Base-by-base conservation (phyloP, 352 stramenopile species). In the Pythium volutum region DNA sequence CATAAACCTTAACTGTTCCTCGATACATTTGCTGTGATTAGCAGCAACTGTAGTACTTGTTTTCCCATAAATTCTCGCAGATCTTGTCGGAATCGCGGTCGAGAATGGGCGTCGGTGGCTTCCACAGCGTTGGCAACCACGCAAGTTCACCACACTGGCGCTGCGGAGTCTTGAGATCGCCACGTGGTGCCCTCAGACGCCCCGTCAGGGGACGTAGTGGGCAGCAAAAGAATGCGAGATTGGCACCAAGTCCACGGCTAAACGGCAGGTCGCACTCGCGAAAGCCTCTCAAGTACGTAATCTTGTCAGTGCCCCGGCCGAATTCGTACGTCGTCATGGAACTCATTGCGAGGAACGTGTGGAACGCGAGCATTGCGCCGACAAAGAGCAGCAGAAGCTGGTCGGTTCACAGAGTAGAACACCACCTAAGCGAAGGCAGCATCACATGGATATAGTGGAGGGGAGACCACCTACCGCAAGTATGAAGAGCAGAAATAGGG, bases 291-390 rank as follows among this genome's bases (percentile, higher is more conserved):
- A 95, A 54, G 65, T 95, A 95, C 49, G 77, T 55, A 34, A 95
- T 70, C 10, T 83, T 58, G 53, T 84, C 67, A 6, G 69, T 31
- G 31, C 69, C 73, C 43, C 78, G 82, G 39, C 69, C 74, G 26
- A 86, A 67, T 71, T 95, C 87, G 64, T 88, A 89, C 4, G 82
- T 92, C 4, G 87, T 95, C 31, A 59, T 71, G 60, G 84, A 88
- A 12, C 66, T 66, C 33, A 94, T 43, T 23, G 73, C 74, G 25
- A 93, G 70, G 22, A 77, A 77, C 8, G 75, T 75, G 58, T 81
- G 75, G 55, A 83, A 83, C 23, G 27, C 54, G 10, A 61, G 43
- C 47, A 74, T 47, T 4, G 41, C 43, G 48, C 51, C 55, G 16
- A 64, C 55, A 36, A 67, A 60, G 8, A 67, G 27, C 22, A 68